Base-by-base conservation (phyloP, 352 stramenopile species). In the Albugo candida region DNA sequence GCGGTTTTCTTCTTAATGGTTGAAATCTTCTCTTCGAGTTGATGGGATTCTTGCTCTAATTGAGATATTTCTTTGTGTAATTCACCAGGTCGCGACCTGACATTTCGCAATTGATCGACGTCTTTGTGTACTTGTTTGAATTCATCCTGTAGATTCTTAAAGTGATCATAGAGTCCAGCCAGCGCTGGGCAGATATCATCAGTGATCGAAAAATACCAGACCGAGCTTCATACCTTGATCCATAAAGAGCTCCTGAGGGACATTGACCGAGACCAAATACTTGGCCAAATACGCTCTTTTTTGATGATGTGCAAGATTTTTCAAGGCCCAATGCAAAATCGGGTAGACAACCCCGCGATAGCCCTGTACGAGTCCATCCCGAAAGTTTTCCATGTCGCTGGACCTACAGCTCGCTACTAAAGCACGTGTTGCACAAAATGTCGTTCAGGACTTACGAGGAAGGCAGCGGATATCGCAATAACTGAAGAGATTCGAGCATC, bases 261-360 rank as follows among this genome's bases (percentile, higher is more conserved):
- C 74, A 44, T 96, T 85, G 16, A 97, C 55, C 5, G 84, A 87
- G 38, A 89, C 75, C 16, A 97, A 65, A 63, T 89, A 98, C 1
- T 70, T 70, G 1, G 83, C 84, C 2, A 98, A 59, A 58, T 98
- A 98, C 5, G 85, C 83, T 19, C 92, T 72, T 59, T 95, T 97
- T 58, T 92, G 82, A 50, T 97, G 74, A 19, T 68, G 63, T 8
- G 73, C 54, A 11, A 96, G 72, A 24, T 75, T 75, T 45, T 82
- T 84, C 19, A 97, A 71, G 11, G 81, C 65, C 80, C 87, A 97
- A 64, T 97, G 71, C 35, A 97, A 66, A 20, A 96, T 73, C 14
- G 71, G 76, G 53, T 97, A 96, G 18, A 97, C 61, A n/a, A 78
- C 67, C 42, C 72, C 59, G 24, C 83, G 86, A 41, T 94, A 79